phyloP scores from a whole-genome alignment of 306 rosid genomes.

The Sindora glabra region DNA sequence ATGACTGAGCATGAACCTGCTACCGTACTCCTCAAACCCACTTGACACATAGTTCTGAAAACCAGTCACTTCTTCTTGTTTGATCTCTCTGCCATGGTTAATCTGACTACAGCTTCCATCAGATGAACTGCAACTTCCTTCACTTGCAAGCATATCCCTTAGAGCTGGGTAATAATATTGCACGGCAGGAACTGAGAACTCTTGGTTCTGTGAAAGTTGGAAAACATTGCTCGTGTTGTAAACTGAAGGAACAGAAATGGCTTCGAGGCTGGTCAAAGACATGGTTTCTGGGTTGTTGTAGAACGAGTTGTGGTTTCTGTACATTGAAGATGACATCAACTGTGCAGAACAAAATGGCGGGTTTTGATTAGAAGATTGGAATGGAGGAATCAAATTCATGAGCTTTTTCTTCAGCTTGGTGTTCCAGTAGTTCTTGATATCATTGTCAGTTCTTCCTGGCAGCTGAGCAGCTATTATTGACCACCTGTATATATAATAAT shows the following conservation, averaged over 20 bases:
- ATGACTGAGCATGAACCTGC: conserved; percentile 19
- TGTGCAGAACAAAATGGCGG: conserved; percentile 12
- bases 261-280: conserved; percentile 26
- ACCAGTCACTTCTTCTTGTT: conserved; percentile 47
- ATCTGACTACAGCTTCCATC: conserved; percentile 62
- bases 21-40: conserved; percentile 25
- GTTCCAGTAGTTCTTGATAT: conserved; percentile 96
- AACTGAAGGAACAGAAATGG: conserved; percentile 13
- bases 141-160: conserved; percentile 53
- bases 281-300: conserved; percentile 11
- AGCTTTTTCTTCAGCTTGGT: conserved; percentile 92
- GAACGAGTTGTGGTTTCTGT: conserved; percentile 17
- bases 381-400: conserved; percentile 33
- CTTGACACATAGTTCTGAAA: conserved; percentile 21
- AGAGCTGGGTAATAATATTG: conserved; percentile 27
- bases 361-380: conserved; percentile 10
- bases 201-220: conserved; percentile 46
- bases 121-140: conserved; percentile 69
- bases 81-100: conserved; percentile 28
- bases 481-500: conserved; percentile 49
- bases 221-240: too few relatives aligned
- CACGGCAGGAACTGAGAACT: conserved; percentile 20
- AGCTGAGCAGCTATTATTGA: conserved; percentile 87
- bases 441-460: conserved; percentile 90
- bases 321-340: conserved; percentile 3